phyloP scores from a whole-genome alignment of 108 stramenopile genomes.

The Pseudonitzschia pungens region DNA sequence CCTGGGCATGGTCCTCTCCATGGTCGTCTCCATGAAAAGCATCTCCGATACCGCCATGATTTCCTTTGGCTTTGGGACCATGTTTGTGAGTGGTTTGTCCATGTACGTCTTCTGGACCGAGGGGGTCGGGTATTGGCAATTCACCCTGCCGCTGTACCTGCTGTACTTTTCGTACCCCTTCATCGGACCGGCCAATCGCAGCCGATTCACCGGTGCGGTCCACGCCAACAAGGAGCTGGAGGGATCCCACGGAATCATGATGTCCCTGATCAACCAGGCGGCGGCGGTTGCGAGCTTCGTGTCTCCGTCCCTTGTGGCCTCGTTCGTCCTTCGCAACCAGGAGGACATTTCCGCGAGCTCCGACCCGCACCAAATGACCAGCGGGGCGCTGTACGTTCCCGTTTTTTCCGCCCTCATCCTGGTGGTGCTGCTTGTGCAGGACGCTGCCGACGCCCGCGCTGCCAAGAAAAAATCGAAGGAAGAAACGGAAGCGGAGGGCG shows the following conservation, averaged over 20 bases:
- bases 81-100: constrained; percentile 26
- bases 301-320: constrained; percentile 64
- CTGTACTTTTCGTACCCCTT: constrained; percentile 58
- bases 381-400: constrained; percentile 37
- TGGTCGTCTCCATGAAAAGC: constrained; percentile 25
- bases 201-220: constrained; percentile 54
- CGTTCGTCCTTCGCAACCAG: constrained; percentile 57
- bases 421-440: too few species aligned
- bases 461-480: too few species aligned
- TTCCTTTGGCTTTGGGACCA: constrained; percentile 15
- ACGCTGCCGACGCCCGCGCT: too few species aligned
- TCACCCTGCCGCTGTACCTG: constrained; percentile 49
- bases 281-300: constrained; percentile 63
- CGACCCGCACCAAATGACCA: constrained; percentile 54
- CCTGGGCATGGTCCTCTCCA: constrained; percentile 37
- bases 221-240: constrained; percentile 39
- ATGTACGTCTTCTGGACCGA: constrained; percentile 39
- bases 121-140: constrained; percentile 26
- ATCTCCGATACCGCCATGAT: constrained; percentile 27
- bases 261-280: constrained; percentile 63
- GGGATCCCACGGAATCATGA: constrained; percentile 60
- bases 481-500: too few species aligned
- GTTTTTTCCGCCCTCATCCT: too few species aligned
- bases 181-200: constrained; percentile 61
- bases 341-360: constrained; percentile 54